phyloP scores from a whole-genome alignment of 2,329 filamentous ascomycete genomes.

The Lasiodiplodia theobromae region DNA sequence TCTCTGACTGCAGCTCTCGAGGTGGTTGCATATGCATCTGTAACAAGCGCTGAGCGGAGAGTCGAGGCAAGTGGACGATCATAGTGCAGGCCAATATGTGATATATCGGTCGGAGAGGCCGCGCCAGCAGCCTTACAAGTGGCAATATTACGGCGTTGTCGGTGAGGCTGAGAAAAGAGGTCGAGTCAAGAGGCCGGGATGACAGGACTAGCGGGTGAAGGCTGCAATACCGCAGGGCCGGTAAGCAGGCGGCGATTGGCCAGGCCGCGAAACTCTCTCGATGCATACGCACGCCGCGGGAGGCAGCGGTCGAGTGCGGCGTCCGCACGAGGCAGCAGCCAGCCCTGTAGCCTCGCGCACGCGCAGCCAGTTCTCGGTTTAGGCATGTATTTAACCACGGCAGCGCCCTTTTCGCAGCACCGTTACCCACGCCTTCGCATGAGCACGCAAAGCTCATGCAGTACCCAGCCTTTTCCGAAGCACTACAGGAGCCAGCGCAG shows the following conservation, averaged over 20 bases:
- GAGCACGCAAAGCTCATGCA: slow-evolving; percentile 1
- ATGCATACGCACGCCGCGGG: background rate
- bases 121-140: slow-evolving; percentile 2
- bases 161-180: slow-evolving; percentile 16
- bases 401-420: slow-evolving; percentile 3
- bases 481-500: slow-evolving; percentile 21
- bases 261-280: too few relatives aligned
- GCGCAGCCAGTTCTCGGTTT: too few relatives aligned
- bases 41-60: slow-evolving; percentile 2
- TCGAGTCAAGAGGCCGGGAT: background rate
- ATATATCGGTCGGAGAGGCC: background rate
- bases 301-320: slow-evolving; percentile 5
- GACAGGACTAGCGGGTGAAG: slow-evolving; percentile 6
- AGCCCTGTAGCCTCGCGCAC: slow-evolving; percentile 1
- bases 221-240: background rate
- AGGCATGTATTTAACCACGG: slow-evolving; percentile 2
- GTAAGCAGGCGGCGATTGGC: background rate
- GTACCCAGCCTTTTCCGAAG: background rate
- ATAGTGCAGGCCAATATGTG: background rate
- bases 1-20: background rate
- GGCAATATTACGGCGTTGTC: background rate
- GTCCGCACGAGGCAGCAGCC: background rate
- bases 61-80: background rate
- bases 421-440: too few relatives aligned
- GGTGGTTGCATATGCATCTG: background rate